phyloP scores from a whole-genome alignment of 345 rosid species.

The Eucalyptus grandis region DNA sequence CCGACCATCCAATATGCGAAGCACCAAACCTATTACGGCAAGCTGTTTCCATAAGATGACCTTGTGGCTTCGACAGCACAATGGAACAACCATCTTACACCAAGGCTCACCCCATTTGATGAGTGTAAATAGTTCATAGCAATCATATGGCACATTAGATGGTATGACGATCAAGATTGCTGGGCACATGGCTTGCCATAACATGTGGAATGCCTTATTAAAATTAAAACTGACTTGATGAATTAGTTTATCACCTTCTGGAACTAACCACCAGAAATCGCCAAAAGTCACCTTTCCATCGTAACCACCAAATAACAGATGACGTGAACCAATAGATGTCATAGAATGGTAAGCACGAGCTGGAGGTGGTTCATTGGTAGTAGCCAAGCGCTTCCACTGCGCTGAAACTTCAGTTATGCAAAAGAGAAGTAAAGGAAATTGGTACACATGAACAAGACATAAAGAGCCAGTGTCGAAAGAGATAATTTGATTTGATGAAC shows the following conservation, averaged over 20 bases:
- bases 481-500: background rate
- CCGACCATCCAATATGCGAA: background rate
- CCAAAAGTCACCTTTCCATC: constrained; percentile 91
- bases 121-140: background rate
- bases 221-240: background rate
- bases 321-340: constrained; percentile 59
- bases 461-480: background rate
- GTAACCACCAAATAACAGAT: constrained; percentile 87
- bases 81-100: background rate
- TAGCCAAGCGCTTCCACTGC: constrained; percentile 79
- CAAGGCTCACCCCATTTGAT: background rate
- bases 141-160: background rate
- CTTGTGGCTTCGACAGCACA: background rate
- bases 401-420: constrained; percentile 54
- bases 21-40: background rate
- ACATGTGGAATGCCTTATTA: background rate
- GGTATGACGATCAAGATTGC: background rate
- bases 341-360: constrained; percentile 93
- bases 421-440: background rate
- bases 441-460: background rate
- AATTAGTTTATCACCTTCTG: constrained; percentile 53
- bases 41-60: background rate
- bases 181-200: background rate
- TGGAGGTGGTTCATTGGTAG: constrained; percentile 69
- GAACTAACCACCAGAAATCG: constrained; percentile 95